Evolutionary conservation across 2,329 filamentous ascomycete genomes (phyloP), one percentile per base, ranked within the genome.

Genomic region (Clarireedia hainanense): DNA sequence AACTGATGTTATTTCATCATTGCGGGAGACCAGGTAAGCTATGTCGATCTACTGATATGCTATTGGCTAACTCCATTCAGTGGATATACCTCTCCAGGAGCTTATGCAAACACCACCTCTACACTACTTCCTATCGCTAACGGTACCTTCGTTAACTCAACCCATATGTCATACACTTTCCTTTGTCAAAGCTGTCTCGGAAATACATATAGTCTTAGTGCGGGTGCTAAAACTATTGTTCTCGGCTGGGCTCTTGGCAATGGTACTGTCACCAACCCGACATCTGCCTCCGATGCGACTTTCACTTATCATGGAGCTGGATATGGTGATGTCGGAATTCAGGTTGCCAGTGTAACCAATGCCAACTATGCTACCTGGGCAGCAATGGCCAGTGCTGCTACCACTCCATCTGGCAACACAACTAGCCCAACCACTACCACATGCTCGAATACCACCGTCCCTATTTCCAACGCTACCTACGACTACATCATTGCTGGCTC

Each of bases 81-180:
- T 45, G 72, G 71, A 26, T 80, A 80, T 64, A 69, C 73, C 52
- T 74, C 73, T 47, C 77, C 78, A 0, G 26, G 58, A 12, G 67
- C 73, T n/a, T 76, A 76, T 62, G 70, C 72, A 3, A 54, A 61
- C 15, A 72, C 70, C 12, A 70, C 70, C 23, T 71, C 74, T 34
- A 71, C 71, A 12, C 62, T 75, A 15, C 64, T 65, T 1, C 72
- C 76, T 14, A 80, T 80, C 58, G 68, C 75, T 24, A 75, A 76
- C 23, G 77, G 77, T 26, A 79, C 76, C 1, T 78, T 75, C 24
- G 66, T 78, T 57, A 80, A 80, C 69, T 69, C 67, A 58, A 80
- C 78, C 1, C 75, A 80, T 60, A 75, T 74, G 64, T 75, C 75
- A 2, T 78, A 76, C 60, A 81, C 78, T 0, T 81, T 80, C 66